Evolutionary conservation across 306 rosid species (phyloP), one percentile per base, ranked within the genome.

Genomic region (Rosa chinensis): DNA sequence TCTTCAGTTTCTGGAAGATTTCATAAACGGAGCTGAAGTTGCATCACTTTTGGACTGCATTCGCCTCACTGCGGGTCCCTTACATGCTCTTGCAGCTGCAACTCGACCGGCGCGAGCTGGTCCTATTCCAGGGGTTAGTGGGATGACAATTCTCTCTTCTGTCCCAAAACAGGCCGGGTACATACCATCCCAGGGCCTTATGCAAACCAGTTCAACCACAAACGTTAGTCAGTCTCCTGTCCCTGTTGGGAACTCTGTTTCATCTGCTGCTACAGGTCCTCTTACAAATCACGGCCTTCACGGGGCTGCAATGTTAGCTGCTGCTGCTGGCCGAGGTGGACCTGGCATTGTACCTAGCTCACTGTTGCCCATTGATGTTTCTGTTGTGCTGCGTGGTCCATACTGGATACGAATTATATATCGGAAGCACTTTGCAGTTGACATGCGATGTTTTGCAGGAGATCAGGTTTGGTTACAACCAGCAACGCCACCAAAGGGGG

Each of bases 401-500:
- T 93, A 93, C 77, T 96, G 99, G 99, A 96, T 93, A 80, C 85
- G 99, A 50, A 96, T 96, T 75, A 90, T 96, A 85, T 96, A 96
- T 67, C 90, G 99, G 53, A 93, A 96, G 85, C 85, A 93, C 63
- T 96, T 96, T 83, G 94, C 99, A 18, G 98, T 96, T 80, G 99
- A 96, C 88, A 96, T 96, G 99, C 99, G 99, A 12, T 96, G 99
- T 90, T 93, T 93, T 87, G 97, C 99, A 5, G 99, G 99, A 83
- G 99, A 96, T 85, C 99, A 96, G 87, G 99, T 96, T 49, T 96
- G 99, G 99, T 76, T 96, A 88, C 99, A 96, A 87, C 99, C 99
- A 58, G 98, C 99, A 78, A 96, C 99, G 39, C 99, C 98, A 18
- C 97, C 99, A 55, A 91, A 90, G 82, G 98, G 90, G 82, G 97